Conservation (phyloP, 2,329 filamentous ascomycete species). For the Elsinoe fawcettii region DNA sequence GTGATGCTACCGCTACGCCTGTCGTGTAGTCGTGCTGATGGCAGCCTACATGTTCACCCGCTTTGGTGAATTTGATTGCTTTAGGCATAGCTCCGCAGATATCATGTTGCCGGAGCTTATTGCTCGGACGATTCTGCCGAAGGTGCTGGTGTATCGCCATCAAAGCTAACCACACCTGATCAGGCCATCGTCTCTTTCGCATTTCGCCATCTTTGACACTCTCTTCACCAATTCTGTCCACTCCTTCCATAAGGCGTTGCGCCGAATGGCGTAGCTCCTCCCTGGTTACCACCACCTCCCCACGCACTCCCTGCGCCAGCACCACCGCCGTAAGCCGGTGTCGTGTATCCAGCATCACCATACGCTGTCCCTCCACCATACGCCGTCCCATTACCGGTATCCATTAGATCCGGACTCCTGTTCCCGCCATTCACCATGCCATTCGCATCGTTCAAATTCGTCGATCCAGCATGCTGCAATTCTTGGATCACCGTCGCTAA, state of each 20-base stretch:
- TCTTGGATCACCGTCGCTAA: conserved; percentile 69
- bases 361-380: conserved; percentile 60
- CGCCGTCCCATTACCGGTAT: conserved; percentile 53
- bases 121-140: no score
- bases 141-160: background rate
- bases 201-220: no score
- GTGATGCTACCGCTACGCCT: no score
- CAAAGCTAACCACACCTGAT: background rate
- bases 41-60: no score
- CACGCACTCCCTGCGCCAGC: conserved; percentile 51
- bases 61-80: no score
- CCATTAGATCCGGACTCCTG: conserved; percentile 44
- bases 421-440: conserved; percentile 44
- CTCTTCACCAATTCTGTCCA: conserved; percentile 18
- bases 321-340: conserved; percentile 55
- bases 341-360: conserved; percentile 60
- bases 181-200: background rate
- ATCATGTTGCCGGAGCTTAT: no score
- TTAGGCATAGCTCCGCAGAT: no score
- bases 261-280: conserved; percentile 47
- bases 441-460: conserved; percentile 50
- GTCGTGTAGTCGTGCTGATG: no score
- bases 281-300: conserved; percentile 43
- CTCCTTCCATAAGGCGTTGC: conserved; percentile 22
- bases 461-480: conserved; percentile 43